Evolutionary conservation across 805 yeast species (phyloP).

Genomic region (Yarrowia phangngaensis): DNA sequence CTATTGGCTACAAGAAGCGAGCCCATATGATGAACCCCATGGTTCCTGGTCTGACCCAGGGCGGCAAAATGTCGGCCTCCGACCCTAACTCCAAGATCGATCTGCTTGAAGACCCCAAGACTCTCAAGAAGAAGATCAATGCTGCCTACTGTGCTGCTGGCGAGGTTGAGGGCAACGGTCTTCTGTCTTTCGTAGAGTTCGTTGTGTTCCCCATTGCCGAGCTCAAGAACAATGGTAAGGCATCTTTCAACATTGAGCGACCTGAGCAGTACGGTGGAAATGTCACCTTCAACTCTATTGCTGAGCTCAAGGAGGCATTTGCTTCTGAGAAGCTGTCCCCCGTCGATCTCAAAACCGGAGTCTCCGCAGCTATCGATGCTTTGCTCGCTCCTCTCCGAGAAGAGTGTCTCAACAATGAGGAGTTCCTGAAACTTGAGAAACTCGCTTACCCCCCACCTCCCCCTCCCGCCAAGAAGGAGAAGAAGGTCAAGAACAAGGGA

Average conservation of each 20-base stretch:
- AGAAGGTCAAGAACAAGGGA: slow-evolving; percentile 77
- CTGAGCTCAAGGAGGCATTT: slow-evolving; percentile 66
- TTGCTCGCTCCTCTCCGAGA: slow-evolving; percentile 81
- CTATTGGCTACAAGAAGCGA: slow-evolving; percentile 90
- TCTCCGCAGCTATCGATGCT: slow-evolving; percentile 74
- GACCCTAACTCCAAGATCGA: slow-evolving; percentile 98
- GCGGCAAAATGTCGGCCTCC: slow-evolving; percentile 97
- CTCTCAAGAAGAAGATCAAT: slow-evolving; percentile 82
- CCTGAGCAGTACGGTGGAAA: slow-evolving; percentile 98
- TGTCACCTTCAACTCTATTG: slow-evolving; percentile 63
- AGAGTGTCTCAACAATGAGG: slow-evolving; percentile 56
- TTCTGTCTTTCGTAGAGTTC: slow-evolving; percentile 76
- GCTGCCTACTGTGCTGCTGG: slow-evolving; percentile 97
- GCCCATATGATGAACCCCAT: slow-evolving; percentile 98
- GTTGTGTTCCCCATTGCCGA: slow-evolving; percentile 85
- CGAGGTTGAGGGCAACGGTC: slow-evolving; percentile 82
- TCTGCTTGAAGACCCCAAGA: slow-evolving; percentile 80
- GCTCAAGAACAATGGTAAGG: slow-evolving; percentile 53
- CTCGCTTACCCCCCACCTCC: slow-evolving; percentile 82
- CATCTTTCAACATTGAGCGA: slow-evolving; percentile 72
- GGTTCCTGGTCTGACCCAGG: slow-evolving; percentile 97
- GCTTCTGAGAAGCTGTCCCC: slow-evolving; percentile 76
- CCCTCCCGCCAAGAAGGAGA: slow-evolving; percentile 61
- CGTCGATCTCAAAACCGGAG: slow-evolving; percentile 90
- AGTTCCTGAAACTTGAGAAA: slow-evolving; percentile 67